Evolutionary conservation across 352 stramenopile species (phyloP).

Genomic region (Globisporangium lucens): DNA sequence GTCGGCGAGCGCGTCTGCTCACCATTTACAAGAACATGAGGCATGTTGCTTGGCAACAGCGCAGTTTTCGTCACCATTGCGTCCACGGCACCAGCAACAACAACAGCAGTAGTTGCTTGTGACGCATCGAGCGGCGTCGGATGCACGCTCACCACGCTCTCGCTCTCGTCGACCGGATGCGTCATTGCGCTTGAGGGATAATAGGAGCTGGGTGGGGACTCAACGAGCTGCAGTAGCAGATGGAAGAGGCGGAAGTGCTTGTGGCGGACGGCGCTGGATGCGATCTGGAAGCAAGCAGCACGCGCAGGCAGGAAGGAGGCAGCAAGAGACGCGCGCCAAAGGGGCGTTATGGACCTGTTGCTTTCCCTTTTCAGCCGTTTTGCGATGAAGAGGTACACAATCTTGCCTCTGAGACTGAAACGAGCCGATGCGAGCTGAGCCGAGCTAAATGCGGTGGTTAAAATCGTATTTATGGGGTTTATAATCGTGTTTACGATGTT

Average conservation of each 20-base stretch:
- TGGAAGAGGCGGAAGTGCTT: not conserved
- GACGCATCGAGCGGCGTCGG: conserved; percentile 4
- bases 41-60: not conserved
- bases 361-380: not conserved
- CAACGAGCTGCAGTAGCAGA: not conserved
- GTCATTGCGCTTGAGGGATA: not conserved
- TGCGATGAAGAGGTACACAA: not conserved
- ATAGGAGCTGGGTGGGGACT: not conserved
- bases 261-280: too few relatives aligned
- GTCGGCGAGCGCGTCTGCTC: conserved; percentile 10
- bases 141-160: conserved; percentile 10
- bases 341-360: not conserved
- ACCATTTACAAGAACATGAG: not conserved
- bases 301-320: too few relatives aligned
- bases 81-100: too few relatives aligned
- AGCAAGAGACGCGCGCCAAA: not conserved
- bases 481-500: not conserved
- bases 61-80: not conserved
- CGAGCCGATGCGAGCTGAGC: not conserved
- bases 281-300: not conserved
- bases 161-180: conserved; percentile 2
- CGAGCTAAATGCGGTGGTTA: not conserved
- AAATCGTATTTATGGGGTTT: not conserved
- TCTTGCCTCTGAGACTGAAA: not conserved
- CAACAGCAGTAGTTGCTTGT: not conserved